phyloP scores from a whole-genome alignment of 257 asterid genomes.

The Capsicum pubescens region DNA sequence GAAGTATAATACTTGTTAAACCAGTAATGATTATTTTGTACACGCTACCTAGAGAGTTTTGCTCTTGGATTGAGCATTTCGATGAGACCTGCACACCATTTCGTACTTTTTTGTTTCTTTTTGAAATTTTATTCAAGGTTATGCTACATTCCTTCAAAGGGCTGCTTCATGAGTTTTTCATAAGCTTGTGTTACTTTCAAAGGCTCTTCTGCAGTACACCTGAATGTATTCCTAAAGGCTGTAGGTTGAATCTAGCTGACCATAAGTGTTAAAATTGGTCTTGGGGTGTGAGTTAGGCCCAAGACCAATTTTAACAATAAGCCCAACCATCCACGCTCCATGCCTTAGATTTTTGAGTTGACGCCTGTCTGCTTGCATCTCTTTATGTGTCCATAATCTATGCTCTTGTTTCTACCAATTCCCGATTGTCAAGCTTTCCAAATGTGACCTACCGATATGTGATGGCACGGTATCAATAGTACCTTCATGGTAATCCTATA shows the following conservation, averaged over 20 bases:
- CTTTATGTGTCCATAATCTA: not conserved
- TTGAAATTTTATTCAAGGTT: not conserved
- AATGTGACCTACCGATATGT: not conserved
- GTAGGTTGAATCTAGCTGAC: not conserved
- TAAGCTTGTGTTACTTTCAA: not conserved
- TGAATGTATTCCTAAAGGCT: not conserved
- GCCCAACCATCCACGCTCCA: not conserved
- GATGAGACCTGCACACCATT: not conserved
- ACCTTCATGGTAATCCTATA: not conserved
- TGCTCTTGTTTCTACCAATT: not conserved
- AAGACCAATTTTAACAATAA: too few species aligned
- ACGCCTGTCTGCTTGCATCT: not conserved
- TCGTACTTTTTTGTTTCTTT: not conserved
- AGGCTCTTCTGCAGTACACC: constrained; percentile 5
- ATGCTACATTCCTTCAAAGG: not conserved
- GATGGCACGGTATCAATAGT: not conserved
- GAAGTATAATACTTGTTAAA: not conserved
- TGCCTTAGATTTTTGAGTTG: not conserved
- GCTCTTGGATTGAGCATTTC: not conserved
- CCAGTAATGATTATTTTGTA: not conserved
- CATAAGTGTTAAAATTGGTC: too few species aligned
- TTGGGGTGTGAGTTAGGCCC: too few species aligned
- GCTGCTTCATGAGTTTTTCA: not conserved
- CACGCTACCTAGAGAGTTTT: not conserved
- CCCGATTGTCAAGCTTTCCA: not conserved